Evolutionary conservation across 305 asterid genomes (phyloP).

Genomic region (Solanum hybrid): DNA sequence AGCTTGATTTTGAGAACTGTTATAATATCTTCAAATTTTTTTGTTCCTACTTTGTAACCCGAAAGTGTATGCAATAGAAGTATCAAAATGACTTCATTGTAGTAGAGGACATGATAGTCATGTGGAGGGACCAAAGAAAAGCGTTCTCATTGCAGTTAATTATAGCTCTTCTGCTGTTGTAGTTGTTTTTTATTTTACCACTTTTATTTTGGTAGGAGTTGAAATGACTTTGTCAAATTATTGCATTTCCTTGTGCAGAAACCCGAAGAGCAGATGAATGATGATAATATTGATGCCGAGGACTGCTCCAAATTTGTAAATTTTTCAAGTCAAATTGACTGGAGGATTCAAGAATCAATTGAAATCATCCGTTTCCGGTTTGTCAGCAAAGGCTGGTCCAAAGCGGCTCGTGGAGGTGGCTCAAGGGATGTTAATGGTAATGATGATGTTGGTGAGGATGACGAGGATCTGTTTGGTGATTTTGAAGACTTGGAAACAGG

Average conservation of each 20-base stretch:
- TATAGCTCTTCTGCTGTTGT: neutral
- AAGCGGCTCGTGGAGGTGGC: slow-evolving; percentile 62
- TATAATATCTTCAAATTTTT: neutral
- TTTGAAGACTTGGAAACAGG: slow-evolving; percentile 98
- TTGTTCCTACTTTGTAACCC: neutral
- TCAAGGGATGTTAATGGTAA: slow-evolving; percentile 27
- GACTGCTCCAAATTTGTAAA: slow-evolving; percentile 72
- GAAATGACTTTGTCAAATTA: slow-evolving; percentile 3
- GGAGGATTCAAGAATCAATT: slow-evolving; percentile 46
- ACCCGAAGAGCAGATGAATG: slow-evolving; percentile 36
- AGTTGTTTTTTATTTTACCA: neutral
- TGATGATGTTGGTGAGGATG: slow-evolving; percentile 34
- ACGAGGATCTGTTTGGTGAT: slow-evolving; percentile 55
- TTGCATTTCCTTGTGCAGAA: slow-evolving; percentile 38
- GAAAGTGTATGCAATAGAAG: neutral
- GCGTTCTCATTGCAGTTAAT: neutral
- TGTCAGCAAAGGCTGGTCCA: slow-evolving; percentile 88
- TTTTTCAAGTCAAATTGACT: slow-evolving; percentile 30
- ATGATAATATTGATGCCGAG: slow-evolving; percentile 44
- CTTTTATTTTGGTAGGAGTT: neutral
- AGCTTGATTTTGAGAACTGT: neutral
- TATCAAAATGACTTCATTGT: neutral
- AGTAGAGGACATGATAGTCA: neutral
- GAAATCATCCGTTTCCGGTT: slow-evolving; percentile 77
- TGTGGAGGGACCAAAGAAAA: neutral